Conservation (phyloP, 2,329 filamentous ascomycete species). For the Alternaria sp. region DNA sequence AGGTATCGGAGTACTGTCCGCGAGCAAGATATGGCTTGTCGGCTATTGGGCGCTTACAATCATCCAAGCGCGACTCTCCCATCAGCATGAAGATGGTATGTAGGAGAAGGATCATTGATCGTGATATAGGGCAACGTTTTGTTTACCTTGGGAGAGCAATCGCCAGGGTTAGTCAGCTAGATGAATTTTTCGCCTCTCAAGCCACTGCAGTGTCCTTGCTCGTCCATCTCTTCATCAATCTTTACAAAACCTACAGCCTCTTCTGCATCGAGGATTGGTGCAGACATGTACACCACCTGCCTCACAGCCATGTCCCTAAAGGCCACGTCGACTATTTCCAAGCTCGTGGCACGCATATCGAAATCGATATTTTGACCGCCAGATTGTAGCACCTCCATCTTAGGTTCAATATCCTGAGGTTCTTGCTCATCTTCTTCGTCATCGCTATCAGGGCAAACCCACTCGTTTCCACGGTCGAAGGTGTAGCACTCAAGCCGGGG, state of each 20-base stretch:
- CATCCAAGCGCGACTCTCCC: not conserved
- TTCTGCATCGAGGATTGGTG: not conserved
- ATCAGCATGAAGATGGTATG: not conserved
- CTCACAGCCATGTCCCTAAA: slow-evolving; percentile 8
- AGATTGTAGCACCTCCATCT: not conserved
- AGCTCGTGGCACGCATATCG: slow-evolving; percentile 14
- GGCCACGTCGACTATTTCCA: slow-evolving; percentile 7
- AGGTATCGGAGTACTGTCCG: slow-evolving; percentile 1
- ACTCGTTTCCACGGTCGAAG: slow-evolving; percentile 19
- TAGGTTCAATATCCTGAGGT: not conserved
- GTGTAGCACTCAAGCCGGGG: slow-evolving; percentile 35
- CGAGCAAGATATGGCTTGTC: not conserved
- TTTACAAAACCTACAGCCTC: not conserved
- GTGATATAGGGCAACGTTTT: not conserved
- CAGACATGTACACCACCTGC: slow-evolving; percentile 10
- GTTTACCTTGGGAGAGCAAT: not conserved
- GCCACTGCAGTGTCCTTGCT: not conserved
- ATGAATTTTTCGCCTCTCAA: not conserved
- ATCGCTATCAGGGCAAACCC: not conserved
- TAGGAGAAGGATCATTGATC: not conserved
- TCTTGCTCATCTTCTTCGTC: not conserved
- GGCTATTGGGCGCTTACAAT: not conserved
- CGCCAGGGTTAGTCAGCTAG: not conserved
- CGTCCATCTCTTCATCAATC: not conserved
- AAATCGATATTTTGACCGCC: not conserved